Evolutionary conservation across 768 basidiomycete genomes (phyloP), one percentile per base, ranked within the genome.

Genomic region (Lactarius pseudohatsudake): DNA sequence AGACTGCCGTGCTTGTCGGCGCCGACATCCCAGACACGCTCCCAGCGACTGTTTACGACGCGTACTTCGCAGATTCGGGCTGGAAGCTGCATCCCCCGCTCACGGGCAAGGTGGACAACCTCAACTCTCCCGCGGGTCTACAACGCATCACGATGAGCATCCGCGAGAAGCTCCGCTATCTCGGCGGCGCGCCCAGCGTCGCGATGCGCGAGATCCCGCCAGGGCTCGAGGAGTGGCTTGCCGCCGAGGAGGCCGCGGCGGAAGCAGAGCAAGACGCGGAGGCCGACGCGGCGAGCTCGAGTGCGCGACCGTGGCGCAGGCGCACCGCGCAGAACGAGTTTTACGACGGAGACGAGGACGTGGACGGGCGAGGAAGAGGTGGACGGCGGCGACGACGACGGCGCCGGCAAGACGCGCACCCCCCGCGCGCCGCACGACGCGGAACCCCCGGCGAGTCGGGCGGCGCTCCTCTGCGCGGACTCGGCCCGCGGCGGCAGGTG

Each of bases 141-240:
- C 94, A 97, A 74, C 86, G 89, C 56, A 96, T 98, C 70, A 88
- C 91, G n/a, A 81, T 91, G 65, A 87, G 83, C 67, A 89, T 96
- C 56, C 85, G 89, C 32, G 94, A 90, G 72, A 95, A 96, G 76
- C 79, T 99, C 54, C 83, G 96, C 36, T 98, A 94, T 75, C 80
- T 98, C 16, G 90, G 95, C 67, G 95, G 96, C 38, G 97, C 96
- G 50, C 96, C 96, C n/a, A 94, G 92, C 74, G 93, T 98, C 11
- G 87, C 87, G 70, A 91, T 98, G 92, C 92, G 94, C 72, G 94
- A 98, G 77, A 92, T 98, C 32, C 96, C 97, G 4, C 96, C 96
- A 0, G 90, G 96, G 72, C 78, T 99, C 18, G 89, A 88, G 68
- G 90, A 86, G 1, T 82, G 92, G 72, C 76, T 96, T 34, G 86